These are phyloP conservation scores for Vigna hirtella DNA, from an alignment of 306 rosid species.

Conservation along the genomic window DNA sequence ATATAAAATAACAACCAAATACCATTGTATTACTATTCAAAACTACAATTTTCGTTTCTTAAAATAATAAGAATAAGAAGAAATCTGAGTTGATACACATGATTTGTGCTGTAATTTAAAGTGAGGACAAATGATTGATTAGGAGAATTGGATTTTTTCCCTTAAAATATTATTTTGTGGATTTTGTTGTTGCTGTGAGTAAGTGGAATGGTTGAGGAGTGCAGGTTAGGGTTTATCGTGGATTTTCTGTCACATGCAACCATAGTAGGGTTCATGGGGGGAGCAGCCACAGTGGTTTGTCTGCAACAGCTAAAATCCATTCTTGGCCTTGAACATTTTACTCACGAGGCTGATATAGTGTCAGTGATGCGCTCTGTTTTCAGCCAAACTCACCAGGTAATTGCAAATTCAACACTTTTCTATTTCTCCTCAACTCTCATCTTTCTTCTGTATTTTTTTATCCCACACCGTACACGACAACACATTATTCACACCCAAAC, in stretches of 20 bases:
- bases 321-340: constrained; percentile 80
- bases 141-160: neutral
- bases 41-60: too few species aligned
- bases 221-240: constrained; percentile 93
- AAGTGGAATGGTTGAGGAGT: neutral
- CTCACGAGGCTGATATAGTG: constrained; percentile 72
- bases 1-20: too few species aligned
- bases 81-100: neutral
- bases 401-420: constrained; percentile 20
- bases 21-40: too few species aligned
- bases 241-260: constrained; percentile 96
- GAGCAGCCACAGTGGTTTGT: constrained; percentile 92
- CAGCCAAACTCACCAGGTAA: constrained; percentile 67
- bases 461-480: constrained; percentile 3
- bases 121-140: too few species aligned
- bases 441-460: neutral
- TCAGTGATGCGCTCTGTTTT: constrained; percentile 89
- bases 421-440: neutral
- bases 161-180: neutral
- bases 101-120: neutral
- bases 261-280: constrained; percentile 97
- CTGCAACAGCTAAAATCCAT: constrained; percentile 89
- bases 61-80: too few species aligned
- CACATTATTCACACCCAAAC: constrained; percentile 23
- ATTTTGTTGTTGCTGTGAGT: neutral